Evolutionary conservation across 75 land plant genomes (phyloP).

Genomic region (Sequoia sempervirens): DNA sequence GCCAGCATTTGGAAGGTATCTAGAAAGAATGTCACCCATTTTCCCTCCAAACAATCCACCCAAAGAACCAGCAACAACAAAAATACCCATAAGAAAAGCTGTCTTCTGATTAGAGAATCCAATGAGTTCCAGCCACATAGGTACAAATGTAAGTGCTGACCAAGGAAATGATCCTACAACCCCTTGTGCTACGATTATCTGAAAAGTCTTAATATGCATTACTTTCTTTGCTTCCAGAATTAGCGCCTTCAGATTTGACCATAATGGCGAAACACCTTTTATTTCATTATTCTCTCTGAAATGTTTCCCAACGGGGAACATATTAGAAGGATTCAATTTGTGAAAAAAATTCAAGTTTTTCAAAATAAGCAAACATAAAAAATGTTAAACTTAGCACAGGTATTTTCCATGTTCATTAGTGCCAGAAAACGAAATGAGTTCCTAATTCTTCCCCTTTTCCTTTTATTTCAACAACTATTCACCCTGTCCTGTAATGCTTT

Average conservation of each 20-base stretch:
- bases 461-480: background rate
- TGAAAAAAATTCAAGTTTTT: background rate
- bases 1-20: conserved; percentile 60
- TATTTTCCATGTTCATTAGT: background rate
- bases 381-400: background rate
- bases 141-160: conserved; percentile 83
- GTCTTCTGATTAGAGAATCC: conserved; percentile 69
- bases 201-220: conserved; percentile 57
- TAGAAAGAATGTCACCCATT: conserved; percentile 65
- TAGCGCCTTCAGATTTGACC: conserved; percentile 35
- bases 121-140: conserved; percentile 83
- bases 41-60: conserved; percentile 81
- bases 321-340: background rate
- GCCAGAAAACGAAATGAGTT: background rate
- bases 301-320: background rate
- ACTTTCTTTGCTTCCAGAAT: conserved; percentile 63
- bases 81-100: conserved; percentile 51
- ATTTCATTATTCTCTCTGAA: conserved; percentile 4
- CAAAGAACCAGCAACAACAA: conserved; percentile 47
- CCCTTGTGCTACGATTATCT: conserved; percentile 86
- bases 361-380: background rate
- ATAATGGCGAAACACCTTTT: conserved; percentile 14
- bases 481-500: background rate
- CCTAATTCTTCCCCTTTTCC: background rate
- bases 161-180: conserved; percentile 80